phyloP scores from a whole-genome alignment of 2,329 filamentous ascomycete genomes.

The Fusarium haematococcum region DNA sequence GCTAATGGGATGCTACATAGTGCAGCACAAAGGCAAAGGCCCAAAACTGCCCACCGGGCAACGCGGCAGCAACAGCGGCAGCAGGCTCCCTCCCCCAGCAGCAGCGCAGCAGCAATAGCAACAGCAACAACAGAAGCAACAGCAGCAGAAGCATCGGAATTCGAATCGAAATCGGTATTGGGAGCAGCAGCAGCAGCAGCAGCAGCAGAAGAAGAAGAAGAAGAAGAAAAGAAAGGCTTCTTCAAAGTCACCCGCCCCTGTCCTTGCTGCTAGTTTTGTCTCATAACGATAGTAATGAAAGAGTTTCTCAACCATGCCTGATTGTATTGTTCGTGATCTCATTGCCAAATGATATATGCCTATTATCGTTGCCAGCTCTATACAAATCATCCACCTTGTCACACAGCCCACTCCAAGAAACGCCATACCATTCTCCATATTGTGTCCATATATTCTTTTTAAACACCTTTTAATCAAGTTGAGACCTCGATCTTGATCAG shows the following conservation, averaged over 20 bases:
- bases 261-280: no score
- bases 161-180: no score
- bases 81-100: no score
- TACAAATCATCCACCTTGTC: conserved; percentile 5
- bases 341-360: conserved; percentile 23
- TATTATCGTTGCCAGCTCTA: conserved; percentile 6
- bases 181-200: no score
- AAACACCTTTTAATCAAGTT: background rate
- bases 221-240: no score
- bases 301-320: background rate
- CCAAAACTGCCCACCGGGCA: background rate
- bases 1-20: background rate
- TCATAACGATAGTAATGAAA: no score
- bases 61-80: no score
- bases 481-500: conserved; percentile 36
- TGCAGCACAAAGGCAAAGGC: background rate
- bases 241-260: no score
- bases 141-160: background rate
- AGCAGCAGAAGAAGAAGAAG: no score
- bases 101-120: background rate
- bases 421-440: conserved; percentile 9
- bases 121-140: background rate
- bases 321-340: conserved; percentile 27
- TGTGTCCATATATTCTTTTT: background rate
- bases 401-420: conserved; percentile 6